Base-by-base conservation (phyloP, 2,329 filamentous ascomycete species). In the Colletotrichum musicola region DNA sequence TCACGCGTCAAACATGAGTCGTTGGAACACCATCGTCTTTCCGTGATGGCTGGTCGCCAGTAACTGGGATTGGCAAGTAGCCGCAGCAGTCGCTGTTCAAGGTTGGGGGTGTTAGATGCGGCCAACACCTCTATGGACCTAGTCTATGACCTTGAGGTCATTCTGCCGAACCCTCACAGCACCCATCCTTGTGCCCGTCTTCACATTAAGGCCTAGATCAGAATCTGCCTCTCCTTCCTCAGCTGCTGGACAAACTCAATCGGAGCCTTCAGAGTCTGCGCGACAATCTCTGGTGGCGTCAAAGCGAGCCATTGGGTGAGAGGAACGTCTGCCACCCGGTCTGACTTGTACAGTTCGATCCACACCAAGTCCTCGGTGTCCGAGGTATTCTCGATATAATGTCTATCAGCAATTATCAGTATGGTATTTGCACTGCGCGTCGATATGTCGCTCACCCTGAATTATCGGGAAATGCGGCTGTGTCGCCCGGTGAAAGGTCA, bases 351-450 rank as follows among this genome's bases (percentile, higher is more conserved):
- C 18, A 92, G 86, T 75, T 92, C 90, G 35, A 92, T 86, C 86
- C 88, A 92, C 4, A 90, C 83, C 4, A 93, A 81, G 57, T 90
- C 88, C 69, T 92, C 88, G 0, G 84, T 87, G 1, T 88, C 81
- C 0, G 88, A 90, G 0, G 85, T 89, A 75, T 92, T 93, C 72
- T 92, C 89, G 64, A 93, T 89, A 73, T 92, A 92, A 73, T 92
- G 90, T 0, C 89, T 81, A 40, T 2, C 9, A 42, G 1, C 18
- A n/a, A 13, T 13, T 50, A 16, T 60, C 10, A 25, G 30, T 1
- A 60, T 44, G 2, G 69, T 50, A 72, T 30, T 3, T 54, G 1
- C 6, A 6, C 14, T 14, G 7, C 14, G 3, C 30, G 18, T 18
- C 4, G 49, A 16, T 4, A 74, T 14, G 13, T 14, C 38, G 13